Percentiles rank a stretch among this genome's conserved stretches.
phyloP scores from a whole-genome alignment of 148 eudicot genomes.

The Linanthus parryae region DNA sequence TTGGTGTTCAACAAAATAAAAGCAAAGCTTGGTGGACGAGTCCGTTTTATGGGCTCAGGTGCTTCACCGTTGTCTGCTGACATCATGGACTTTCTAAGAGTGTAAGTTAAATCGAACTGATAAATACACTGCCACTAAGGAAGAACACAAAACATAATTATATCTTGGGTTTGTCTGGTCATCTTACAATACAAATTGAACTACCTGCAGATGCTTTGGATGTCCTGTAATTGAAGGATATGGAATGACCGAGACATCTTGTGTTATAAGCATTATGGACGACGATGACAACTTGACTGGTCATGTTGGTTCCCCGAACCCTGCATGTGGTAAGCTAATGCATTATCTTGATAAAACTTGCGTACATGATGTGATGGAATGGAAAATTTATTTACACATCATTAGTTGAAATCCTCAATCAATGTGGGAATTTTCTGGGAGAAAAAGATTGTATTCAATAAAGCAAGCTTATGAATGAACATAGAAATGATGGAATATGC shows the following conservation, averaged over 20 bases:
- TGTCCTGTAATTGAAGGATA: conserved; percentile 85
- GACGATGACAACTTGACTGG: conserved; percentile 68
- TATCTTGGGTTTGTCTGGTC: not conserved
- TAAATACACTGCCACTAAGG: too few relatives aligned
- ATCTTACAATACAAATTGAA: conserved; percentile 1
- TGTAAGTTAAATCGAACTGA: conserved; percentile 46
- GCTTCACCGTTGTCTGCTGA: conserved; percentile 96
- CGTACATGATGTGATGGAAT: too few relatives aligned
- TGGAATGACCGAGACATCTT: conserved; percentile 98
- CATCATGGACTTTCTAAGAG: conserved; percentile 77
- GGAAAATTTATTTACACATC: too few relatives aligned
- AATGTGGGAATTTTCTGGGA: too few relatives aligned
- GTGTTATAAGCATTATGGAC: conserved; percentile 78
- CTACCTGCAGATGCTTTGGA: conserved; percentile 73
- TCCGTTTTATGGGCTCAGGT: conserved; percentile 82
- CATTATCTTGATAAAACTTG: too few relatives aligned
- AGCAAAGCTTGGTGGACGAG: conserved; percentile 90
- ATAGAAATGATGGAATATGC: too few relatives aligned
- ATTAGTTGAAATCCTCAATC: too few relatives aligned
- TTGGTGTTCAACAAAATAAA: conserved; percentile 93
- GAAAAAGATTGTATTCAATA: too few relatives aligned
- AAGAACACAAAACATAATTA: too few relatives aligned
- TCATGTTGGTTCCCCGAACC: conserved; percentile 92
- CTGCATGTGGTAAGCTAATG: conserved; percentile 89
- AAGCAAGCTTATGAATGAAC: too few relatives aligned